phyloP scores from a whole-genome alignment of 2,329 filamentous ascomycete genomes.

The Cytospora piceicola region DNA sequence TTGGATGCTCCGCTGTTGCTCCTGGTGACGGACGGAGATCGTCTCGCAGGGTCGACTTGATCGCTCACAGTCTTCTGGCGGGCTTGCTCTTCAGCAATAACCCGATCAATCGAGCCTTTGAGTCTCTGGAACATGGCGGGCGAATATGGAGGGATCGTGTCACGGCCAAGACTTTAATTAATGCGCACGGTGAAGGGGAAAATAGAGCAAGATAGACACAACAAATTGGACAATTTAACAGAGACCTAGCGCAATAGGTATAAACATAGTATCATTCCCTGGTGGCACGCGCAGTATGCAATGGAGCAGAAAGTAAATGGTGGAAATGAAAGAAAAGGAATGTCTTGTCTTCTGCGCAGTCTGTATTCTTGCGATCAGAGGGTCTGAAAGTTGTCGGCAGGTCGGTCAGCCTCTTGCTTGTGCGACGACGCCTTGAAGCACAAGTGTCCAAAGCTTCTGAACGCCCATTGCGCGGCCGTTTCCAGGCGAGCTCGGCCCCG shows the following conservation, averaged over 20 bases:
- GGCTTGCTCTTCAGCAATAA: constrained; percentile 90
- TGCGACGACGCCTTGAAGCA: not conserved
- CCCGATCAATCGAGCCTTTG: constrained; percentile 81
- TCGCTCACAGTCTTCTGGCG: constrained; percentile 64
- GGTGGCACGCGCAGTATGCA: constrained; percentile 6
- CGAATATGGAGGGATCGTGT: not conserved
- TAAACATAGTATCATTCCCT: not conserved
- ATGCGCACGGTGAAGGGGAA: not conserved
- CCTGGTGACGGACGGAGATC: constrained; percentile 48
- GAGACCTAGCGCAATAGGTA: not conserved
- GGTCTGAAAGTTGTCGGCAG: not conserved
- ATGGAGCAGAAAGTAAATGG: not conserved
- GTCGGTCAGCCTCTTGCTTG: not conserved
- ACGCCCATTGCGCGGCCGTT: constrained; percentile 9
- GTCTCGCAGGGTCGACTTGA: constrained; percentile 41
- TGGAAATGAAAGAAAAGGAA: not conserved
- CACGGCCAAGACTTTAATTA: not conserved
- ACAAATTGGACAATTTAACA: not conserved
- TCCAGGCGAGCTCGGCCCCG: constrained; percentile 19
- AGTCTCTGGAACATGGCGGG: constrained; percentile 61
- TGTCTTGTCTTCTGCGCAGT: constrained; percentile 1
- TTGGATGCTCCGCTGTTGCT: constrained; percentile 42
- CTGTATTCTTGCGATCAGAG: not conserved
- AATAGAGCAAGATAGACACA: not conserved
- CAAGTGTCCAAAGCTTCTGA: constrained; percentile 17